Evolutionary conservation across 2,329 filamentous ascomycete species (phyloP), one percentile per base, ranked within the genome.

Genomic region (Xylariaceae sp.): DNA sequence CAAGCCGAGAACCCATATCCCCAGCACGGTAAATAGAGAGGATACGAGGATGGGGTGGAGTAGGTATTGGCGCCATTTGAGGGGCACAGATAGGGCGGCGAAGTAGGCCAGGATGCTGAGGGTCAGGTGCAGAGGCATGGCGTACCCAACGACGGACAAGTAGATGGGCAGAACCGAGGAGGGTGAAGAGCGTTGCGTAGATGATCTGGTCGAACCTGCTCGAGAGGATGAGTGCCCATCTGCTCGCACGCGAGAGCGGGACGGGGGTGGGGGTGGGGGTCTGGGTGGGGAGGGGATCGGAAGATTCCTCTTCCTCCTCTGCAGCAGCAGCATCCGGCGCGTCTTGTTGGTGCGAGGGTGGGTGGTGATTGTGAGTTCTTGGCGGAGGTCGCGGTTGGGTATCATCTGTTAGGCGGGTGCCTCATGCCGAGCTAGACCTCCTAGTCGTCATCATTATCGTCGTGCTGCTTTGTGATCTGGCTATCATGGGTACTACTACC

Each of bases 31-130:
- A 44, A 72, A 50, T 9, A 71, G 63, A 1, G 76, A 73, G 1
- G 73, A 72, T 6, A 76, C 67, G 3, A 80, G 60, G 1, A 80
- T 74, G 0, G 76, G 76, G 52, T 81, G 76, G 3, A 80, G n/a
- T n/a, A n/a, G 61, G 47, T 74, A 70, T 29, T 69, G 67, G 14
- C 64, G 61, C 66, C 70, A 78, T 2, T 48, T 56, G 0, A 63
- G 53, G 0, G 76, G 71, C 8, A 79, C 54, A 0, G 67, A 61
- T 34, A 71, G 55, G 12, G 74, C 71, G 5, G 59, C 56, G 38
- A 73, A 68, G 59, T 74, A 81, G 31, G 68, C 57, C 3, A 81
- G 62, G 5, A 76, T 50, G 41, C 68, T 75, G 48, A 78, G 46
- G 21, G 56, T 50, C 0, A 70, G 56, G 18, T 73, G 69, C 11